A percentile compares a stretch with the other conserved stretches of the same genome.
These are phyloP conservation scores for Syzygium aromaticum DNA, from an alignment of 345 rosid genomes.

Conservation along the genomic window DNA sequence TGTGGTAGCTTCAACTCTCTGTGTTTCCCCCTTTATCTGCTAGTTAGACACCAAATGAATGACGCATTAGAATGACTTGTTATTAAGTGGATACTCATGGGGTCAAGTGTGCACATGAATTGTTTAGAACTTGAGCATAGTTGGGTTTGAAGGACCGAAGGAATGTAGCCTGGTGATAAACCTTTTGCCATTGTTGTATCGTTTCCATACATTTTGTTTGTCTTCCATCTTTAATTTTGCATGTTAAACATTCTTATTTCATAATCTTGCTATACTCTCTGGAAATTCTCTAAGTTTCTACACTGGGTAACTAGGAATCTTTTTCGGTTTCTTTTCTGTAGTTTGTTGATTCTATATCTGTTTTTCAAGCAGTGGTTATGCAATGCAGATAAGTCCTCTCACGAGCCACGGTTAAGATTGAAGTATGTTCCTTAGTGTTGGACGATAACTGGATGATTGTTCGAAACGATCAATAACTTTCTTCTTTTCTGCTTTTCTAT, in stretches of 20 bases:
- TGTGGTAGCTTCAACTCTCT: background rate
- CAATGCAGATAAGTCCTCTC: conserved; percentile 94
- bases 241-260: too few relatives aligned
- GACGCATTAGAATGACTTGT: background rate
- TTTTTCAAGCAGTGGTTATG: conserved; percentile 65
- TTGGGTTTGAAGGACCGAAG: background rate
- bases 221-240: background rate
- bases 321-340: background rate
- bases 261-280: background rate
- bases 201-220: background rate
- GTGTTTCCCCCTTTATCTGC: background rate
- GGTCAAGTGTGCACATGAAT: background rate
- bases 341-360: background rate
- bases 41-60: background rate
- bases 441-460: background rate
- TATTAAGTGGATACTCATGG: background rate
- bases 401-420: conserved; percentile 72
- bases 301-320: background rate
- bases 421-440: conserved; percentile 40
- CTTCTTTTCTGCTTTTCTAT: background rate
- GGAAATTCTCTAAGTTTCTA: too few relatives aligned
- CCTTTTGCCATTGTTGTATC: background rate
- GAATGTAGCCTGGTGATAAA: background rate
- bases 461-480: accelerated
- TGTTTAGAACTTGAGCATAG: background rate